Evolutionary conservation across 345 rosid species (phyloP), one percentile per base, ranked within the genome.

Genomic region (Diplotaxis tenuifolia): DNA sequence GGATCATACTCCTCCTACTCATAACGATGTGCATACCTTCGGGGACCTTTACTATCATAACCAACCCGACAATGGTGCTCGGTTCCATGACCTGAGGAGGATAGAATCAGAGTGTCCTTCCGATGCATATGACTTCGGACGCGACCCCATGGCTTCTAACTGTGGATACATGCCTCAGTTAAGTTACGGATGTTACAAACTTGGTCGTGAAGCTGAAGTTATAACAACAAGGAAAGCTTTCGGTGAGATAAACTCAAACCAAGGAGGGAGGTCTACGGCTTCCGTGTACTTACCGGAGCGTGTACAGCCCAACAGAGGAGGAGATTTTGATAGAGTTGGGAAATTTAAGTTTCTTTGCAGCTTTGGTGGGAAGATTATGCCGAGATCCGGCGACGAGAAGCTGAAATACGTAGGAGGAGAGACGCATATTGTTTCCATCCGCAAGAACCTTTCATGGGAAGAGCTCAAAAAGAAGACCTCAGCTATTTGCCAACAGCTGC

Each of bases 381-480:
- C 88, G 6, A 81, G 90, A 84, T 89, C 90, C 2, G 81, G 81
- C 49, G 93, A 88, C 75, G 86, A 86, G 0, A 88, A 86, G 55
- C 85, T 88, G 7, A 86, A 89, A 72, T 86, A 88, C 75, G 86
- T 86, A 0, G 93, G 88, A 1, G 93, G 93, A 69, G 90, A 86
- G 75, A 88, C 93, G 1, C 88, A 83, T 61, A 83, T 88, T n/a
- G 69, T 84, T 25, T 86, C 87, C 25, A 80, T 86, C n/a, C 56
- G 63, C 18, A 78, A 75, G 56, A 78, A 81, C 57, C 72, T 86
- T 55, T 79, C 87, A 5, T 88, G 86, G 90, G 80, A 79, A 67
- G 87, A 84, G 71, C 86, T 88, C 75, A 81, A 83, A 69, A 82
- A 71, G 78, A 86, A 80, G 75, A 88, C 90, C 3, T 78, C 71